Evolutionary conservation across 306 rosid genomes (phyloP).

Genomic region (Cicer bijugum): DNA sequence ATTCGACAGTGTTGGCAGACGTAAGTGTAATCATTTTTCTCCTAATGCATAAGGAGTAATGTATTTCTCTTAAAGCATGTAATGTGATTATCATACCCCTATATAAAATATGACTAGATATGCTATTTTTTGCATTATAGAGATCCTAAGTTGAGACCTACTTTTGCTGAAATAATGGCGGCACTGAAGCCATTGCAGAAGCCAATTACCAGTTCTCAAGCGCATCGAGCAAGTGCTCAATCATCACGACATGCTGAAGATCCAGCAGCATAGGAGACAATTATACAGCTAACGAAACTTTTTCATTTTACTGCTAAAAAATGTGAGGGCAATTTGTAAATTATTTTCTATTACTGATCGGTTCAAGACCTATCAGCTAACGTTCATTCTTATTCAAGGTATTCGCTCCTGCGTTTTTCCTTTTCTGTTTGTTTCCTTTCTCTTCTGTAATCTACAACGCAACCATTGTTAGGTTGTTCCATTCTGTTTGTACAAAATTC

Average conservation of each 20-base stretch:
- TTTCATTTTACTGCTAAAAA: slow-evolving; percentile 51
- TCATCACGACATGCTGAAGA: slow-evolving; percentile 55
- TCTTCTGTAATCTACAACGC: slow-evolving; percentile 46
- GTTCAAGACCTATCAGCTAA: slow-evolving; percentile 60
- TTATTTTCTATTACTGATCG: slow-evolving; percentile 49
- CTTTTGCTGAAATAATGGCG: slow-evolving; percentile 94
- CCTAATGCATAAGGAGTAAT: slow-evolving; percentile 31
- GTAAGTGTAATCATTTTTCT: slow-evolving; percentile 57
- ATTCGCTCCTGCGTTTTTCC: slow-evolving; percentile 33
- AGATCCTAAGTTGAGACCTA: slow-evolving; percentile 88
- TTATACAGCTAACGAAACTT: slow-evolving; percentile 48
- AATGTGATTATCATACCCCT: background rate
- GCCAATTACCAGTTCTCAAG: slow-evolving; percentile 69
- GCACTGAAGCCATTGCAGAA: slow-evolving; percentile 92
- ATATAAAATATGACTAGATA: slow-evolving; percentile 33
- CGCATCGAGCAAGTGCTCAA: slow-evolving; percentile 59
- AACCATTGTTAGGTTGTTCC: slow-evolving; percentile 57
- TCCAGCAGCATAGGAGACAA: slow-evolving; percentile 47
- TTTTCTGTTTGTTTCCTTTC: slow-evolving; percentile 27
- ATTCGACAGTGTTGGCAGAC: slow-evolving; percentile 92
- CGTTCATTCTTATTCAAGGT: slow-evolving; percentile 56
- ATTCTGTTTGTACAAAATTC: slow-evolving; percentile 72
- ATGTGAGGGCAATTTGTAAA: slow-evolving; percentile 61
- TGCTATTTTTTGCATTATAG: slow-evolving; percentile 56
- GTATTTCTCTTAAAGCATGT: slow-evolving; percentile 22